These are phyloP conservation scores for Xylariaceae sp. DNA, from an alignment of 2,329 filamentous ascomycete species.

Conservation along the genomic window DNA sequence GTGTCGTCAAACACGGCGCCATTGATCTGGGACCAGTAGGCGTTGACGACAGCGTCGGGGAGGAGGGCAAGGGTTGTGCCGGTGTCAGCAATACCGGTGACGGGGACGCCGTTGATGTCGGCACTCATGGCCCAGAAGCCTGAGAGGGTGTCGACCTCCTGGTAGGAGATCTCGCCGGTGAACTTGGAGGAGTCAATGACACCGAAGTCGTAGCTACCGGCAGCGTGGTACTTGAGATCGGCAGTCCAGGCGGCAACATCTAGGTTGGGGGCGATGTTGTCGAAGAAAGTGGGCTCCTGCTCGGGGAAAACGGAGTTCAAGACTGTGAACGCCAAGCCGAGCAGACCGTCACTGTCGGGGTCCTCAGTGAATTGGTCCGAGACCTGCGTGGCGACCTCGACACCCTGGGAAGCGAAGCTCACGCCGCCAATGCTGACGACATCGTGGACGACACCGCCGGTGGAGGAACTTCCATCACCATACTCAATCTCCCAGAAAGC, in stretches of 20 bases:
- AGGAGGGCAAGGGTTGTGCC: constrained; percentile 50
- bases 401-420: constrained; percentile 19
- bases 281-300: constrained; percentile 25
- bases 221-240: constrained; percentile 22
- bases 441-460: constrained; percentile 29
- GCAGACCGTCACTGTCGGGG: constrained; percentile 23
- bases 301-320: constrained; percentile 23
- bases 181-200: constrained; percentile 28
- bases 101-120: constrained; percentile 21
- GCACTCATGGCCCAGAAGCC: constrained; percentile 34
- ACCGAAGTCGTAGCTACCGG: constrained; percentile 35
- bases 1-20: constrained; percentile 36
- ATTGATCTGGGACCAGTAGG: constrained; percentile 46
- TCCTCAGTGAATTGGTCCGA: constrained; percentile 24
- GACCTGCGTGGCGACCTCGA: constrained; percentile 24
- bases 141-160: constrained; percentile 23
- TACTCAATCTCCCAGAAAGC: constrained; percentile 24
- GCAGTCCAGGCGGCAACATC: constrained; percentile 25
- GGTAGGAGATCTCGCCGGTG: constrained; percentile 29
- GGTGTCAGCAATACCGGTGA: constrained; percentile 51
- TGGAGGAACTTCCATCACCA: constrained; percentile 25
- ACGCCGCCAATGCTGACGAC: constrained; percentile 21
- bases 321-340: constrained; percentile 26
- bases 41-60: constrained; percentile 40
- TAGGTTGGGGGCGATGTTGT: constrained; percentile 24